Conservation (phyloP, 2,329 filamentous ascomycete genomes). For the Meredithiella fracta region DNA sequence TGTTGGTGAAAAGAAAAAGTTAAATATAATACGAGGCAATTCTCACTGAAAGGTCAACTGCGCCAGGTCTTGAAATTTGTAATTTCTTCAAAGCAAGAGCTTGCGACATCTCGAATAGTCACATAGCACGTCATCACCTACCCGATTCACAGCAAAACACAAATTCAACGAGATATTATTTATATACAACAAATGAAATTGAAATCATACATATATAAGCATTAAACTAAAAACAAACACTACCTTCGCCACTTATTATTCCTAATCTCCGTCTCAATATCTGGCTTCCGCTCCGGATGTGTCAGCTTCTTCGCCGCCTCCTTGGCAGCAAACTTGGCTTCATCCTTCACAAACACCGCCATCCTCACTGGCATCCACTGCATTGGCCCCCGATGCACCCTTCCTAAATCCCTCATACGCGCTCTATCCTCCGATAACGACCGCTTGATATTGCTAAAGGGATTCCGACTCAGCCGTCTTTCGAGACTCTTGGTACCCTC, state of each 20-base stretch:
- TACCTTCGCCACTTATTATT: conserved; percentile 2
- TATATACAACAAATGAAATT: too few relatives aligned
- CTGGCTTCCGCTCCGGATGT: conserved; percentile 67
- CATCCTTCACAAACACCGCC: conserved; percentile 70
- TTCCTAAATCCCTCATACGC: conserved; percentile 57
- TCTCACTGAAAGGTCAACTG: too few relatives aligned
- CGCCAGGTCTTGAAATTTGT: too few relatives aligned
- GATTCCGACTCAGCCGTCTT: conserved; percentile 17
- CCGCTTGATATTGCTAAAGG: conserved; percentile 26
- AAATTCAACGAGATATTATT: too few relatives aligned
- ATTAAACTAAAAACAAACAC: neutral
- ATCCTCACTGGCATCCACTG: conserved; percentile 89
- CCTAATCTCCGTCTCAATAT: conserved; percentile 57
- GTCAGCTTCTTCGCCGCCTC: conserved; percentile 63
- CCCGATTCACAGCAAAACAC: too few relatives aligned
- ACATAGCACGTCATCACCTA: too few relatives aligned
- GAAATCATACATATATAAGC: too few relatives aligned
- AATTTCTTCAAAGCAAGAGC: too few relatives aligned
- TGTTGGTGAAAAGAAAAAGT: too few relatives aligned
- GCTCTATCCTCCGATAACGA: conserved; percentile 41
- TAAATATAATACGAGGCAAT: too few relatives aligned
- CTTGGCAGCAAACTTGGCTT: conserved; percentile 61
- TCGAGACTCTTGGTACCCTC: too few relatives aligned
- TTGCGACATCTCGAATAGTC: too few relatives aligned
- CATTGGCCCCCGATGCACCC: conserved; percentile 81